Evolutionary conservation across 768 basidiomycete species (phyloP).

Genomic region (Leccinum aurantiacum): DNA sequence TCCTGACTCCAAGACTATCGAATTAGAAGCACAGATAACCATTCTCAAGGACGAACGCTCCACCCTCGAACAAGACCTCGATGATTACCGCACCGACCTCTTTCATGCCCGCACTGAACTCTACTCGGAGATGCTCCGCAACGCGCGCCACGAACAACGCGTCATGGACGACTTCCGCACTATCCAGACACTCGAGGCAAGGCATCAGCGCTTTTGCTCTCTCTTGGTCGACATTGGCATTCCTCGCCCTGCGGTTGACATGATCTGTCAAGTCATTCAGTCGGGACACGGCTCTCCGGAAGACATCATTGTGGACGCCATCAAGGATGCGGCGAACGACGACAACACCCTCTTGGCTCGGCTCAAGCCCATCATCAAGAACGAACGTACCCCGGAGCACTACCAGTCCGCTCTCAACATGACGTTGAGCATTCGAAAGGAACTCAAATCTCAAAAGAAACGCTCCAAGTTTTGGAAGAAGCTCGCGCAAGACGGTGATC

Average conservation of each 20-base stretch:
- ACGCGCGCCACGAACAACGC: conserved; percentile 28
- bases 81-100: conserved; percentile 29
- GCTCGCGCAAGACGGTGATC: conserved; percentile 36
- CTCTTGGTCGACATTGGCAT: conserved; percentile 31
- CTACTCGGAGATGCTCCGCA: conserved; percentile 30
- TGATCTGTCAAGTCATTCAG: conserved; percentile 22
- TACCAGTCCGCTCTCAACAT: conserved; percentile 48
- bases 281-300: conserved; percentile 37
- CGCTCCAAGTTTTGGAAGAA: conserved; percentile 48
- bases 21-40: conserved; percentile 15
- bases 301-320: conserved; percentile 43
- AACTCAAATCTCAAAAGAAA: conserved; percentile 45
- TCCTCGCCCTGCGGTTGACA: conserved; percentile 22
- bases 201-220: conserved; percentile 24
- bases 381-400: conserved; percentile 40
- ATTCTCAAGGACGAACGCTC: conserved; percentile 17
- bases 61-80: conserved; percentile 28
- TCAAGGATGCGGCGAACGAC: conserved; percentile 41
- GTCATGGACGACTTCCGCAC: conserved; percentile 22
- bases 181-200: conserved; percentile 29
- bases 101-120: conserved; percentile 30
- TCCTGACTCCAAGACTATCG: conserved; percentile 10
- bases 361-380: conserved; percentile 37
- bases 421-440: conserved; percentile 44
- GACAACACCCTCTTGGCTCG: conserved; percentile 43